A percentile compares a stretch with the other conserved stretches of the same genome.
Conservation (phyloP, 148 eudicot genomes). For the Heliamphora exappendiculata region DNA sequence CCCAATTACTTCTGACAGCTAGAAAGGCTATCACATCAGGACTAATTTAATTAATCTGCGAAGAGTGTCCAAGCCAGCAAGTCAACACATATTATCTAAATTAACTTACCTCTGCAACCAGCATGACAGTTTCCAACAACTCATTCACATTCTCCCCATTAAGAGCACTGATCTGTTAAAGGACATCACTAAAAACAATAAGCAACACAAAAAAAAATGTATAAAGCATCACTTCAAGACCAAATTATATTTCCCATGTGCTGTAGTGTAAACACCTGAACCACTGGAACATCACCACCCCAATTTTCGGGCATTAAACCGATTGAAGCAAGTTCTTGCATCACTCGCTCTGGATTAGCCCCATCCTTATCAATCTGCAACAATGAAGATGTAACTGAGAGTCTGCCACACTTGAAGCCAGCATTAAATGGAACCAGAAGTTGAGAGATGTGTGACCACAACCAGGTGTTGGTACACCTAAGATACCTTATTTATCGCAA, state of each 20-base stretch:
- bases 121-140: conserved; percentile 84
- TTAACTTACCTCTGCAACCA: conserved; percentile 84
- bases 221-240: not conserved
- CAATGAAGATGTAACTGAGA: conserved; percentile 8
- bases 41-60: not conserved
- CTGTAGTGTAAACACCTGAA: conserved; percentile 46
- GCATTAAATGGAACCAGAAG: not conserved
- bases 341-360: conserved; percentile 91
- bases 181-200: conserved; percentile 6
- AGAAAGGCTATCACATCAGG: not conserved
- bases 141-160: conserved; percentile 88
- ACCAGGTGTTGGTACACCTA: not conserved
- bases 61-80: conserved; percentile 13
- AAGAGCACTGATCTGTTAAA: conserved; percentile 85
- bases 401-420: not conserved
- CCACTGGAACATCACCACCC: conserved; percentile 93
- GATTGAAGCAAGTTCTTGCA: conserved; percentile 90
- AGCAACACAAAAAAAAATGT: not conserved
- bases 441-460: not conserved
- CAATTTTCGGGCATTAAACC: conserved; percentile 94
- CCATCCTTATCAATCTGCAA: conserved; percentile 92
- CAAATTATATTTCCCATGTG: not conserved
- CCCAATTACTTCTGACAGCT: not conserved
- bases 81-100: not conserved
- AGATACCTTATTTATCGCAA: conserved; percentile 90